Evolutionary conservation across 2,329 filamentous ascomycete genomes (phyloP), one percentile per base, ranked within the genome.

Genomic region (Cordyceps militaris): DNA sequence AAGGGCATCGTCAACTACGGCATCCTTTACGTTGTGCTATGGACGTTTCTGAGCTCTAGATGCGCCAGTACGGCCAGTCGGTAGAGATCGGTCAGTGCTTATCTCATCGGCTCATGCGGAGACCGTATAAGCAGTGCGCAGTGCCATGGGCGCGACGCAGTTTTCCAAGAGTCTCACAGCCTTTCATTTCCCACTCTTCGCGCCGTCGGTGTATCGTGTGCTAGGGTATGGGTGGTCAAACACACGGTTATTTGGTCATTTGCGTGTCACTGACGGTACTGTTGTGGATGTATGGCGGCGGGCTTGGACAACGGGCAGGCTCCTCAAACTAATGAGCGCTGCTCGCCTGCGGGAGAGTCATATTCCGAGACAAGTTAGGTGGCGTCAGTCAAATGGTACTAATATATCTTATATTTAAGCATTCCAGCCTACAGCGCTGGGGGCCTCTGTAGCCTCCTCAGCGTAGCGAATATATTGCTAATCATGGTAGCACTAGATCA

Each of bases 1-100:
- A 80, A 84, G 63, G 78, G 79, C 62, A 84, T 79, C 0, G 81
- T 83, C 61, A 70, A 81, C 16, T 87, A 85, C 61, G 84, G 85
- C 0, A 67, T 85, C 0, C 79, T 87, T 65, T 88, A 87, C 58
- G 78, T 88, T 23, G 75, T 84, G 30, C 76, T 88, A 0, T 79
- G 81, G 0, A 86, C 80, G 2, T 86, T 62, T 80, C 85, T 0
- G 64, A 68, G 0, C 72, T 89, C 1, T 88, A 83, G 82, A 73
- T 68, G 2, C 62, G 66, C 0, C 69, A 74, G 14, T 89, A 89
- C 63, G 65, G 74, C 55, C 75, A 85, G 63, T 76, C 77, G 0
- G 73, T 78, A 10, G 79, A 81, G 54, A 81, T 82, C 28, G 82
- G 21, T 70, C 11, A 63, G 65, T 14, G 73, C 72, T 0, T 78